Evolutionary conservation across 306 rosid species (phyloP).

Genomic region (Casuarina glauca): DNA sequence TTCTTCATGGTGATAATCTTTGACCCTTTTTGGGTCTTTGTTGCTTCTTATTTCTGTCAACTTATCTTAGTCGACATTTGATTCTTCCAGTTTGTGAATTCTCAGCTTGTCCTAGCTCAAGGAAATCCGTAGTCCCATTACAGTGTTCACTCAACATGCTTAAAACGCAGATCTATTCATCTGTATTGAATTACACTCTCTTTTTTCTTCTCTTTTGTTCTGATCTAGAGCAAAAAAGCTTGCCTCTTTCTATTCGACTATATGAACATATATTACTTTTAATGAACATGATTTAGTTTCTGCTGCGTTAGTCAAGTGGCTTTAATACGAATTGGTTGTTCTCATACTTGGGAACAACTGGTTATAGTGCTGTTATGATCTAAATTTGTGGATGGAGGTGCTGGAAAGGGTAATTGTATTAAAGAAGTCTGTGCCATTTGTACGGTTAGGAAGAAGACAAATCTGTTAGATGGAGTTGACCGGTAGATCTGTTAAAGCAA

Average conservation of each 20-base stretch:
- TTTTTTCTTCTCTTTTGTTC: not conserved
- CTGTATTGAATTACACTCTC: not conserved
- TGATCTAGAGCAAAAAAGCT: not conserved
- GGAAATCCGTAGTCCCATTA: constrained; percentile 46
- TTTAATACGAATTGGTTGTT: not conserved
- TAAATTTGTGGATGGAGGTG: not conserved
- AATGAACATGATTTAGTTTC: not conserved
- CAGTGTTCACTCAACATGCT: constrained; percentile 89
- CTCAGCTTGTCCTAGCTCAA: constrained; percentile 42
- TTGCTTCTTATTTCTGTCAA: constrained; percentile 19
- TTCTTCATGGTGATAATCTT: constrained; percentile 57
- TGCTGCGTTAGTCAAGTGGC: not conserved
- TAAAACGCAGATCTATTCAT: constrained; percentile 11
- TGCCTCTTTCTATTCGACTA: not conserved
- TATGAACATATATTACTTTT: not conserved
- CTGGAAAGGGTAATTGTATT: not conserved
- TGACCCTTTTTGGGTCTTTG: constrained; percentile 6
- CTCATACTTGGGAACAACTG: not conserved
- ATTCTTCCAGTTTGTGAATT: constrained; percentile 47
- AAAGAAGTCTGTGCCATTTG: not conserved
- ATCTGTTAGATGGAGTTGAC: not conserved
- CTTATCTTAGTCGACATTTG: constrained; percentile 35
- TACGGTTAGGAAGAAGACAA: not conserved
- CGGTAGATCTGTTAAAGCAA: not conserved
- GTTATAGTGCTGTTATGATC: not conserved